phyloP scores from a whole-genome alignment of 805 yeast species.

The Saturnispora halmiae region DNA sequence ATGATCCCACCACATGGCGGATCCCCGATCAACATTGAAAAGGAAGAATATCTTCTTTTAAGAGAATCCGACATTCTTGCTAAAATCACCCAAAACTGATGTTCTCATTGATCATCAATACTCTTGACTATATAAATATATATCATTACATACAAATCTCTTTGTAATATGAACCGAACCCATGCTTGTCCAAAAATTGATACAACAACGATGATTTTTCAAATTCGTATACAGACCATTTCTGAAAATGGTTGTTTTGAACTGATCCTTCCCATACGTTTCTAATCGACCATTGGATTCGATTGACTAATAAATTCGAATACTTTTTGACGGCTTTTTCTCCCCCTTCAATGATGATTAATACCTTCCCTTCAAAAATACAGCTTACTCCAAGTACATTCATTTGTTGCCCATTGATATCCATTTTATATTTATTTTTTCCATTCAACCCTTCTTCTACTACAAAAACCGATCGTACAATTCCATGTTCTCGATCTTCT shows the following conservation, averaged over 20 bases:
- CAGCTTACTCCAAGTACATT: conserved; percentile 56
- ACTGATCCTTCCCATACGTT: conserved; percentile 69
- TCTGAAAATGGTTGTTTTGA: conserved; percentile 42
- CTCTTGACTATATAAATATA: neutral
- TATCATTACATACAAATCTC: neutral
- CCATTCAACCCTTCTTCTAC: conserved; percentile 49
- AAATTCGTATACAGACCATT: conserved; percentile 57
- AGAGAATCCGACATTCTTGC: conserved; percentile 95
- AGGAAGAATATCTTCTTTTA: conserved; percentile 54
- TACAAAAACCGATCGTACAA: conserved; percentile 48
- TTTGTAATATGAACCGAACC: neutral
- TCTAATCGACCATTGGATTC: conserved; percentile 64
- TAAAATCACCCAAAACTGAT: no score
- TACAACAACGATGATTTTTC: conserved; percentile 40
- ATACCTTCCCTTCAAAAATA: conserved; percentile 31
- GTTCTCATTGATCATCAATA: no score
- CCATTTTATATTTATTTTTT: conserved; percentile 64
- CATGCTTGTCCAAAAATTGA: conserved; percentile 29
- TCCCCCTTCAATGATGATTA: conserved; percentile 73
- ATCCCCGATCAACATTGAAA: conserved; percentile 66
- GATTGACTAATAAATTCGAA: conserved; percentile 45
- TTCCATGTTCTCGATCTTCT: conserved; percentile 8
- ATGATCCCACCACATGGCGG: conserved; percentile 95
- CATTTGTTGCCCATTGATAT: conserved; percentile 70
- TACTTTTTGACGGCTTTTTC: conserved; percentile 52